phyloP scores from a whole-genome alignment of 768 basidiomycete genomes.

The Dioszegia crocea region DNA sequence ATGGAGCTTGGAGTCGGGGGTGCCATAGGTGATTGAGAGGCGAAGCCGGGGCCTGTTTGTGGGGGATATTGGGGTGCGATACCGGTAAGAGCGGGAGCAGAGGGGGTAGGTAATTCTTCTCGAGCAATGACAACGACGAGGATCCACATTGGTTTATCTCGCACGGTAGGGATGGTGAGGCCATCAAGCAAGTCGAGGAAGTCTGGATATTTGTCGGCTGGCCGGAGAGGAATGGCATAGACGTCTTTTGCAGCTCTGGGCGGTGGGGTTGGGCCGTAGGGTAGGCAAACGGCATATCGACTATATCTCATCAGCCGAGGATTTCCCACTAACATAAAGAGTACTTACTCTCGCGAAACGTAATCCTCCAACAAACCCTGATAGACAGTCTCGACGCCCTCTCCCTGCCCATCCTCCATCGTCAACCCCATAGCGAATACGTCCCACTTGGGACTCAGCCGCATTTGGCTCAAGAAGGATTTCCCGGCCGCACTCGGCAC shows the following conservation, averaged over 20 bases:
- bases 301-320: conserved; percentile 13
- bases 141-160: conserved; percentile 29
- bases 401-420: conserved; percentile 17
- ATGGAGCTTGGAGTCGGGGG: too few species aligned
- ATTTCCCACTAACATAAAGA: too few species aligned
- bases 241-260: conserved; percentile 38
- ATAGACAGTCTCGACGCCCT: conserved; percentile 23
- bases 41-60: not conserved
- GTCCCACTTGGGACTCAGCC: conserved; percentile 32
- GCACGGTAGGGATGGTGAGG: conserved; percentile 23
- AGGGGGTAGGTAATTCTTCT: not conserved
- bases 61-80: not conserved
- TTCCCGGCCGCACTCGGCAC: conserved; percentile 29
- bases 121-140: conserved; percentile 32
- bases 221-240: conserved; percentile 43
- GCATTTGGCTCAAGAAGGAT: conserved; percentile 29
- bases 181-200: conserved; percentile 45
- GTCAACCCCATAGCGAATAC: conserved; percentile 40
- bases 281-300: conserved; percentile 38
- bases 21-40: not conserved
- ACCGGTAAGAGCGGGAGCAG: not conserved
- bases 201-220: conserved; percentile 34
- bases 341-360: conserved; percentile 37
- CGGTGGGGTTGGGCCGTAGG: conserved; percentile 31
- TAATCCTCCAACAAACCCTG: conserved; percentile 34